These are phyloP conservation scores for Fremontodendron californicum DNA, from an alignment of 345 rosid genomes.

Conservation along the genomic window DNA sequence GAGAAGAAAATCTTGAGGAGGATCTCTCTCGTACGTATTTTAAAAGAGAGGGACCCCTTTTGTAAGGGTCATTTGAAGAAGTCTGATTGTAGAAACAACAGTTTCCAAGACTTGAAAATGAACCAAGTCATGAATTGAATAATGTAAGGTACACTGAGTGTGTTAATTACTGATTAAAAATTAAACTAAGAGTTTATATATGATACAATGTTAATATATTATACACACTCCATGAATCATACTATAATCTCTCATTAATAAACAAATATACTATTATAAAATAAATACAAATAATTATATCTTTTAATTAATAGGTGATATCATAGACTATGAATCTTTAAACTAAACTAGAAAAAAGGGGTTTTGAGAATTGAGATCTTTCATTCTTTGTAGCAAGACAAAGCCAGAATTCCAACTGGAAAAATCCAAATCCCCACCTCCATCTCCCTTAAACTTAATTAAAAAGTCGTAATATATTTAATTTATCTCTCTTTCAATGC, in stretches of 20 bases:
- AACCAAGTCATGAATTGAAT: slow-evolving; percentile 20
- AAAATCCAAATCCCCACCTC: slow-evolving; percentile 41
- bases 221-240: too few species aligned
- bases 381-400: slow-evolving; percentile 40
- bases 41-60: slow-evolving; percentile 18
- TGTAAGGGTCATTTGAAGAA: slow-evolving; percentile 32
- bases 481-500: slow-evolving; percentile 26
- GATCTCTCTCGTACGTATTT: slow-evolving; percentile 14
- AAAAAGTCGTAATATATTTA: background rate
- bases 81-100: slow-evolving; percentile 24
- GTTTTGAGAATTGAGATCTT: background rate
- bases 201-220: too few species aligned
- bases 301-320: too few species aligned
- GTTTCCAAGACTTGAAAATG: slow-evolving; percentile 31
- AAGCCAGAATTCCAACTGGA: slow-evolving; percentile 62
- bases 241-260: too few species aligned
- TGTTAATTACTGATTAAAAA: slow-evolving; percentile 11
- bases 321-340: too few species aligned
- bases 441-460: background rate
- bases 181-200: too few species aligned
- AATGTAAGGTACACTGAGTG: slow-evolving; percentile 55
- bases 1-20: slow-evolving; percentile 34
- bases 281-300: too few species aligned
- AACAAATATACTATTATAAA: too few species aligned
- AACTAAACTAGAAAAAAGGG: background rate